Percentiles rank a stretch among this genome's conserved stretches.
Conservation (phyloP, 352 stramenopile species). For the Pythium rishiriense region DNA sequence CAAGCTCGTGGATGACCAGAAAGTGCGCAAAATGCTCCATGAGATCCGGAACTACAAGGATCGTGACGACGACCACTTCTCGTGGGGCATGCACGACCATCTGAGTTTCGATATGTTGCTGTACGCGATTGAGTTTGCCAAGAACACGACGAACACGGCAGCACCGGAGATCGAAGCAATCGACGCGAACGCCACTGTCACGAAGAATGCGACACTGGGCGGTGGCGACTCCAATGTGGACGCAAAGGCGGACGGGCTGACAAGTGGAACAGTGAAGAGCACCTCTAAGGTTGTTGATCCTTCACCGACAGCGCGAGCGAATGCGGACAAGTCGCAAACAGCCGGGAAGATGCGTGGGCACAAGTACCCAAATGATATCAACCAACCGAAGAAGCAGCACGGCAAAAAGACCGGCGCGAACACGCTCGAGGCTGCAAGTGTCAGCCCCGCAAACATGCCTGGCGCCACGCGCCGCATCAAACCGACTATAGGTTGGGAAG, state of each 20-base stretch:
- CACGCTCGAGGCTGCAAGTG: not conserved
- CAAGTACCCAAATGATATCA: not conserved
- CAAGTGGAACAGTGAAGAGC: not conserved
- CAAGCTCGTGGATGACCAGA: slow-evolving; percentile 65
- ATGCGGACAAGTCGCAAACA: not conserved
- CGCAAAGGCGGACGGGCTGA: not conserved
- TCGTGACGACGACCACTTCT: slow-evolving; percentile 61
- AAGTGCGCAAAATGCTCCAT: slow-evolving; percentile 67
- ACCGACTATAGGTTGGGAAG: slow-evolving; percentile 42
- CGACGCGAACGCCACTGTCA: not conserved
- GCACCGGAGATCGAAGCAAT: not conserved
- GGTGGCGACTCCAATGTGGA: not conserved
- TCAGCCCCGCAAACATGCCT: not conserved
- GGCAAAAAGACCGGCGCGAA: not conserved
- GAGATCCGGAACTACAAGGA: slow-evolving; percentile 57
- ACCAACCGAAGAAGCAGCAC: not conserved
- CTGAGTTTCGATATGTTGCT: slow-evolving; percentile 75
- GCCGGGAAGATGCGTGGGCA: not conserved
- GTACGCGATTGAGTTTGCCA: slow-evolving; percentile 53
- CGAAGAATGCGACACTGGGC: not conserved
- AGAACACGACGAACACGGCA: slow-evolving; percentile 14
- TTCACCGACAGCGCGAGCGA: not conserved
- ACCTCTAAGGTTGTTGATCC: not conserved
- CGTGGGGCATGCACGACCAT: slow-evolving; percentile 71
- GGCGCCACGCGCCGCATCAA: not conserved